Conservation (phyloP, 2,329 filamentous ascomycete species). For the Pyrenophora teres region DNA sequence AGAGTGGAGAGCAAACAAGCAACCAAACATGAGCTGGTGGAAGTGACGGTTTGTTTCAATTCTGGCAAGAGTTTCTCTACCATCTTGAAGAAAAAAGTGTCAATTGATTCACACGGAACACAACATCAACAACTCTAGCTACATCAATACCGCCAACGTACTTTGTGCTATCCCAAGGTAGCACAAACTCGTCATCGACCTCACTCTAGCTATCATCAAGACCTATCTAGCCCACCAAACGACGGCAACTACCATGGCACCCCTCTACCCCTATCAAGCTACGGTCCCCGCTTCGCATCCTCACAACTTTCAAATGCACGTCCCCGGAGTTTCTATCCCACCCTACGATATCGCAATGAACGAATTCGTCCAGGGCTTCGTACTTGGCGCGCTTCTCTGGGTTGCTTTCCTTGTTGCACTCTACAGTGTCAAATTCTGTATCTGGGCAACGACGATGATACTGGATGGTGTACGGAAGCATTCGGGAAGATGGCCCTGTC, state of each 20-base stretch:
- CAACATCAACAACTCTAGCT: neutral
- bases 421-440: neutral
- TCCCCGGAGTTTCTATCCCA: neutral
- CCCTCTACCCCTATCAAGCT: constrained; percentile 3
- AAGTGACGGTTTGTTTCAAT: too few relatives aligned
- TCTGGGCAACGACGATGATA: neutral
- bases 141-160: neutral
- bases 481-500: neutral
- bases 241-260: constrained; percentile 2
- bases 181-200: neutral
- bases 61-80: too few relatives aligned
- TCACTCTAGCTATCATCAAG: neutral
- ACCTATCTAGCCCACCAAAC: neutral
- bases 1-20: neutral
- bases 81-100: too few relatives aligned
- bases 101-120: too few relatives aligned
- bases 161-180: neutral
- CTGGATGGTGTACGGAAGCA: neutral
- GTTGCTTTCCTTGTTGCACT: constrained; percentile 12
- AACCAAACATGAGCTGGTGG: too few relatives aligned
- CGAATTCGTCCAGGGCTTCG: constrained; percentile 8
- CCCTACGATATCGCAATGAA: constrained; percentile 7
- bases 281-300: neutral
- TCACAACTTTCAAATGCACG: neutral
- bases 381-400: constrained; percentile 9